These are phyloP conservation scores for Prosopis cineraria DNA, from an alignment of 306 rosid genomes.

Conservation along the genomic window DNA sequence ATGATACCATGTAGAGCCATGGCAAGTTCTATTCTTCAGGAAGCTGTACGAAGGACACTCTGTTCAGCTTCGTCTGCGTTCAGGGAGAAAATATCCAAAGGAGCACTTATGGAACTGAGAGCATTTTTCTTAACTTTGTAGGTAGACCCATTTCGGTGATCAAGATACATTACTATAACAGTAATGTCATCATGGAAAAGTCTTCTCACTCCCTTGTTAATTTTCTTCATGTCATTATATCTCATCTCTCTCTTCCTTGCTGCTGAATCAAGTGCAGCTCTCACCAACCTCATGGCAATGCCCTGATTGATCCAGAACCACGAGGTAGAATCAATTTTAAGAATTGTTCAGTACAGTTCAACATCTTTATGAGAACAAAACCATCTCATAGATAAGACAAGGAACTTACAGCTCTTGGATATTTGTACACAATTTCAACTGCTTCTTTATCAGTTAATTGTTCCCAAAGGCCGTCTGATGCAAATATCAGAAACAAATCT, in stretches of 20 bases:
- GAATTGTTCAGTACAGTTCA: background rate
- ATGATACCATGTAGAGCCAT: background rate
- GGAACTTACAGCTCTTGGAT: conserved; percentile 88
- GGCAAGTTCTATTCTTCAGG: conserved; percentile 38
- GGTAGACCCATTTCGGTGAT: conserved; percentile 55
- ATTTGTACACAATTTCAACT: conserved; percentile 80
- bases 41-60: conserved; percentile 40
- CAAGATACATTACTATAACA: conserved; percentile 82
- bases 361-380: background rate
- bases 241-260: conserved; percentile 95
- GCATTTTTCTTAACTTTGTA: conserved; percentile 45
- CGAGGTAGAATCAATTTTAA: conserved; percentile 25
- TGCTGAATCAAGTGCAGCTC: conserved; percentile 82
- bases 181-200: conserved; percentile 93
- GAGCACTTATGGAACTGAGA: conserved; percentile 65
- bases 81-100: conserved; percentile 81
- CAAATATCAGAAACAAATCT: conserved; percentile 89
- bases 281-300: conserved; percentile 87
- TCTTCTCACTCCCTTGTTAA: conserved; percentile 81
- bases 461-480: conserved; percentile 99
- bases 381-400: conserved; percentile 24
- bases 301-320: conserved; percentile 58
- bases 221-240: conserved; percentile 80
- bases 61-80: conserved; percentile 50
- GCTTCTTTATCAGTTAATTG: conserved; percentile 86